phyloP scores from a whole-genome alignment of 164 flowering plant species.

The Santalum album region DNA sequence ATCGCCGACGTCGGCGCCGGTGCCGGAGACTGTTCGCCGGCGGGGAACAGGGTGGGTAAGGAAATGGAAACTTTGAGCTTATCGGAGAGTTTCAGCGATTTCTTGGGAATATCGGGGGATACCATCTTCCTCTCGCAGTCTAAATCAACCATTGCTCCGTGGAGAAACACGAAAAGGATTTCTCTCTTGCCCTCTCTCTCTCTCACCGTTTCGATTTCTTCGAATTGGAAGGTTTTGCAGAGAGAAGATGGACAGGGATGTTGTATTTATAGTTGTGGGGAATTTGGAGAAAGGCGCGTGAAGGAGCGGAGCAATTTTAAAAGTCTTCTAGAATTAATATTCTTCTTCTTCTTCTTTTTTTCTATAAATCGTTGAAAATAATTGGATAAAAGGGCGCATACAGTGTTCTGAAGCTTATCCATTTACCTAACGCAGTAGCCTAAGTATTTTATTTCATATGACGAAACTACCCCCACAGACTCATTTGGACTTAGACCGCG shows the following conservation, averaged over 20 bases:
- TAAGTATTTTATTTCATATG: no score
- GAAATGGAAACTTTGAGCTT: constrained; percentile 23
- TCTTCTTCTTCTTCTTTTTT: no score
- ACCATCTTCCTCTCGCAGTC: constrained; percentile 41
- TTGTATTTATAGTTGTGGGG: constrained; percentile 11
- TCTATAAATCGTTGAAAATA: not conserved
- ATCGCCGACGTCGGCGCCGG: constrained; percentile 30
- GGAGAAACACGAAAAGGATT: no score
- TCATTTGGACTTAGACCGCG: no score
- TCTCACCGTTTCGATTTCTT: no score
- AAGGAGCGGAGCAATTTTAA: constrained; percentile 9
- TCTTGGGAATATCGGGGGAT: constrained; percentile 23
- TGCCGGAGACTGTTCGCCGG: constrained; percentile 17
- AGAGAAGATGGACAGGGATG: not conserved
- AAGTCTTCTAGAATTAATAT: not conserved
- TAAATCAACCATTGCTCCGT: constrained; percentile 44
- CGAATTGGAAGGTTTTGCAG: constrained; percentile 7
- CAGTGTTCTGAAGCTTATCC: constrained; percentile 28
- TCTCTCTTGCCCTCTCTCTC: no score
- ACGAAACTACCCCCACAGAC: no score
- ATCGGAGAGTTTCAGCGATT: constrained; percentile 26
- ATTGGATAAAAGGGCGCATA: not conserved
- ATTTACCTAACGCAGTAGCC: not conserved
- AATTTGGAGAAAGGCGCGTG: constrained; percentile 25
- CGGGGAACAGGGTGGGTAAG: constrained; percentile 17